Base-by-base conservation (phyloP, 2,329 filamentous ascomycete species). In the Rosellinia necatrix region DNA sequence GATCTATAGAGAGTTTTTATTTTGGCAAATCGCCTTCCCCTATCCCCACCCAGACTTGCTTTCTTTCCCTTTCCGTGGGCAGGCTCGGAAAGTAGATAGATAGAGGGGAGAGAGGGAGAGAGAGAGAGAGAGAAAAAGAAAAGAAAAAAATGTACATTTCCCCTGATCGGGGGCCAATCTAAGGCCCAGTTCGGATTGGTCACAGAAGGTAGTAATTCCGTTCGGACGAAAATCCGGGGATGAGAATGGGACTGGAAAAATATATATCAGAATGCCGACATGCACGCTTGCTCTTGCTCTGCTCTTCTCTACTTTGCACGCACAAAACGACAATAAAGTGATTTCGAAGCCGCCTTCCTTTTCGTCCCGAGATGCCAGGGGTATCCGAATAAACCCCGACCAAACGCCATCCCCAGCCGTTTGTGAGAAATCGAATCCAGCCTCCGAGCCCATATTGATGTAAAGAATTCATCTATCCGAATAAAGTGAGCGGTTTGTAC, bases 231-330 rank as follows among this genome's bases (percentile, higher is more conserved):
- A 34, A 24, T 29, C 22, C 19, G 25, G 12, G 15, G n/a, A 17
- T n/a, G 15, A n/a, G 27, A 13, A 44, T 30, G 25, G 27, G 24
- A 10, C 27, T 4, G 17, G 30, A 32, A 13, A 32, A 7, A 27
- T 34, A 47, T n/a, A n/a, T n/a, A 44, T 53, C 49, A 57, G 47
- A 59, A 56, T 40, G 38, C 51, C 53, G 44, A 54, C 29, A 35
- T 47, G 41, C 51, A 51, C 51, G 51, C 56, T 56, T 59, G 42
- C 46, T 51, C 32, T 44, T n/a, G 19, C 56, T 58, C 41, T 50
- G 32, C 37, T 34, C 44, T 15, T 9, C 27, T 42, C 48, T 50
- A 34, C 37, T 34, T 38, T 42, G 19, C 27, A 30, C 12, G 30
- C 48, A 41, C 13, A 37, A 35, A 29, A 4, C 8, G 32, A 40